phyloP scores from a whole-genome alignment of 2,329 filamentous ascomycete species.

The Penicillium sp. region DNA sequence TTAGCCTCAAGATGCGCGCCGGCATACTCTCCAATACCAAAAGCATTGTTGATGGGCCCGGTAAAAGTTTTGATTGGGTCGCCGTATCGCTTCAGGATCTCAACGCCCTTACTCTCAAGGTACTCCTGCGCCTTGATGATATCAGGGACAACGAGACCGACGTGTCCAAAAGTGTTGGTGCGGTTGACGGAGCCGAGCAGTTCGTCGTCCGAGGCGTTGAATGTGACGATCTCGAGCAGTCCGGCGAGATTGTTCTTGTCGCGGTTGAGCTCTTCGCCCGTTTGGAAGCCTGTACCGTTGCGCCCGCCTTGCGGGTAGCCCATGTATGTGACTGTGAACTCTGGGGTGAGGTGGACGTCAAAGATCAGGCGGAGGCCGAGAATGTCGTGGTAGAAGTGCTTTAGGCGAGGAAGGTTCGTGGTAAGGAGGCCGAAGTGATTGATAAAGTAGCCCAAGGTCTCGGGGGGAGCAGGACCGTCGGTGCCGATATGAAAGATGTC shows the following conservation, averaged over 20 bases:
- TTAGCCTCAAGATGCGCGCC: slow-evolving; percentile 11
- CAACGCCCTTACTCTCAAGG: slow-evolving; percentile 4
- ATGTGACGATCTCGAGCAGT: slow-evolving; percentile 13
- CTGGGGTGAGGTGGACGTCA: slow-evolving; percentile 4
- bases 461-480: slow-evolving; percentile 11
- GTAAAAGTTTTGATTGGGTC: slow-evolving; percentile 1
- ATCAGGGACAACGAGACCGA: slow-evolving; percentile 11
- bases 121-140: slow-evolving; percentile 14
- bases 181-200: slow-evolving; percentile 1
- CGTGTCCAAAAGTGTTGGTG: slow-evolving; percentile 12
- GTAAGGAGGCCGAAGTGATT: slow-evolving; percentile 16
- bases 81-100: slow-evolving; percentile 6
- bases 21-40: slow-evolving; percentile 13
- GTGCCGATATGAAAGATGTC: slow-evolving; percentile 6
- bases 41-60: slow-evolving; percentile 9
- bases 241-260: slow-evolving; percentile 16
- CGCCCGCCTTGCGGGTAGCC: slow-evolving; percentile 9
- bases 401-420: not conserved
- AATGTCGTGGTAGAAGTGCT: slow-evolving; percentile 13
- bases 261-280: slow-evolving; percentile 4
- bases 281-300: slow-evolving; percentile 14
- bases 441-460: slow-evolving; percentile 14
- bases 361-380: slow-evolving; percentile 16
- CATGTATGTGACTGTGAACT: slow-evolving; percentile 12
- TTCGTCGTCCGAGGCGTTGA: slow-evolving; percentile 11